Base-by-base conservation (phyloP, 176 grass and related monocot species). In the Bonia amplexicaulis region DNA sequence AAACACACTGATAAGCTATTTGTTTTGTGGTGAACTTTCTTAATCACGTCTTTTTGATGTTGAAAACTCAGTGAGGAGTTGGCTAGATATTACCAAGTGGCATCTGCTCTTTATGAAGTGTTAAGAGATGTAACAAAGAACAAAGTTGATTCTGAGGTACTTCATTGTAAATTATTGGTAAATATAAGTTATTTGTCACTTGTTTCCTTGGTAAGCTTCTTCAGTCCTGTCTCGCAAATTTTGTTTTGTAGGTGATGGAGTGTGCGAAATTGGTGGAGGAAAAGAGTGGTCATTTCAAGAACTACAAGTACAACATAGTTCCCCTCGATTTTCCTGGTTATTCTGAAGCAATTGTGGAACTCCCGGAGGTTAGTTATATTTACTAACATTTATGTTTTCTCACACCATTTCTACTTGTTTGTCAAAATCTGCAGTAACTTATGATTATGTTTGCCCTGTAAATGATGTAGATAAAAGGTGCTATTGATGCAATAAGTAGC, bases 241-340 rank as follows among this genome's bases (percentile, higher is more conserved):
- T 69, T 85, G 29, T 65, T 82, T 68, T 85, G 9, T 81, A 94
- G 92, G 87, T 83, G 52, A 71, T 35, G n/a, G 85, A 70, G 45
- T 74, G 29, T 83, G 89, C 87, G 31, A 67, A 59, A 79, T 83
- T 91, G 59, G 69, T 91, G 6, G 92, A 91, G 79, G 62, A 84
- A 52, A 89, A 90, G 63, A 89, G 71, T 55, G 20, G 41, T 82
- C 87, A 90, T 73, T 94, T 94, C 86, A 80, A 71, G 80, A 86
- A 78, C 55, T 94, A 92, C 79, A 90, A 82, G 84, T 90, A 90
- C 35, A 94, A 94, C 60, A 92, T 94, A 85, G 82, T 94, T 79
- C 87, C 89, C 76, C 85, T 94, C 53, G 81, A 83, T 85, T 73
- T 94, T 83, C 81, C 87, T 82, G 87, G 81, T 79, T 80, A 84